Conservation (phyloP, 805 yeast species). For the Kazachstania viticola region DNA sequence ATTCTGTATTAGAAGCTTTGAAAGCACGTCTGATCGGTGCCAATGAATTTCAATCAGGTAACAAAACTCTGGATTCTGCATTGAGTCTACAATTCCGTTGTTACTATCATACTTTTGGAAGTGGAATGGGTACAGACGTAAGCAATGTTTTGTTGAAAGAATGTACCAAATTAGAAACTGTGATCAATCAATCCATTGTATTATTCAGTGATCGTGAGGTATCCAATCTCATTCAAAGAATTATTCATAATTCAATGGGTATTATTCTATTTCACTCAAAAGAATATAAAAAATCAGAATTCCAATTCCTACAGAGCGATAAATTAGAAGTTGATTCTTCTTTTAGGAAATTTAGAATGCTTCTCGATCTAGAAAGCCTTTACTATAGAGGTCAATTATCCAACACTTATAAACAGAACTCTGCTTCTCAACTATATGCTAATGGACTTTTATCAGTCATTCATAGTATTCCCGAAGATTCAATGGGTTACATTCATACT, state of each 20-base stretch:
- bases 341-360: slow-evolving; percentile 1
- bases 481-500: slow-evolving; percentile 17
- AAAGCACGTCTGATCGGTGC: slow-evolving; percentile 19
- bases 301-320: no score
- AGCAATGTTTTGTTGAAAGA: slow-evolving; percentile 13
- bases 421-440: slow-evolving; percentile 1
- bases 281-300: slow-evolving; percentile 4
- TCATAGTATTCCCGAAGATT: slow-evolving; percentile 12
- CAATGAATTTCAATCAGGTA: slow-evolving; percentile 12
- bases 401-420: not conserved
- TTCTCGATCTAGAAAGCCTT: slow-evolving; percentile 17
- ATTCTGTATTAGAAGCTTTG: slow-evolving; percentile 11
- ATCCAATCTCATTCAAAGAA: slow-evolving; percentile 8
- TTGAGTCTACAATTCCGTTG: slow-evolving; percentile 20
- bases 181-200: slow-evolving; percentile 4
- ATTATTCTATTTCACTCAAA: slow-evolving; percentile 4
- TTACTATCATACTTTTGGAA: slow-evolving; percentile 17
- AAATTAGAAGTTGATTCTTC: slow-evolving; percentile 1
- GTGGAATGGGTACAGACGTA: slow-evolving; percentile 6
- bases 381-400: slow-evolving; percentile 11
- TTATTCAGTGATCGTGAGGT: slow-evolving; percentile 3
- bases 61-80: slow-evolving; percentile 12
- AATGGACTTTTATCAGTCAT: slow-evolving; percentile 8
- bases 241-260: slow-evolving; percentile 12
- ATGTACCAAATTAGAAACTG: slow-evolving; percentile 6